Evolutionary conservation across 2,329 filamentous ascomycete genomes (phyloP).

Genomic region (Raffaelea albimanens): DNA sequence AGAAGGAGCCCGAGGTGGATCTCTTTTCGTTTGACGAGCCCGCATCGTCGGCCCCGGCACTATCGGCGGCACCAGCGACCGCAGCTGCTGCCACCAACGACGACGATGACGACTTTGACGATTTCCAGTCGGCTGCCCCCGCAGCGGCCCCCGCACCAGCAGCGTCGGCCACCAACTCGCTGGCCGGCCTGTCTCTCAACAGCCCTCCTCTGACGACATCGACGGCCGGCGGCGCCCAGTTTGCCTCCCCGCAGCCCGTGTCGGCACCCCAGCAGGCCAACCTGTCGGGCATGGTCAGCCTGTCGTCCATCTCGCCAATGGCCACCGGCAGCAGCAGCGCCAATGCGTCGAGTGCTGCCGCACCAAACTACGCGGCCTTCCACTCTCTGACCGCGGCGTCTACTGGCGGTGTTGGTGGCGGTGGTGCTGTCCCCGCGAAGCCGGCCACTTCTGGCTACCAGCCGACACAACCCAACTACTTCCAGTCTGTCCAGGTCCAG

Average conservation of each 20-base stretch:
- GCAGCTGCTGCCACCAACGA: slow-evolving; percentile 55
- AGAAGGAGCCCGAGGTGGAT: slow-evolving; percentile 83
- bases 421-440: slow-evolving; percentile 36
- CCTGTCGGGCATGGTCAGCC: slow-evolving; percentile 67
- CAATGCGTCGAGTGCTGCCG: slow-evolving; percentile 43
- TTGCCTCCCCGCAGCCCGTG: slow-evolving; percentile 74
- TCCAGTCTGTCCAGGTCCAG: slow-evolving; percentile 60
- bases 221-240: slow-evolving; percentile 53
- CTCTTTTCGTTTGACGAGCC: slow-evolving; percentile 88
- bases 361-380: slow-evolving; percentile 57
- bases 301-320: slow-evolving; percentile 68
- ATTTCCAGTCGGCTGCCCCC: slow-evolving; percentile 83
- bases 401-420: too few relatives aligned
- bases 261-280: slow-evolving; percentile 74
- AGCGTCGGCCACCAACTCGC: neutral
- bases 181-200: slow-evolving; percentile 21
- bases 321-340: slow-evolving; percentile 21
- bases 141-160: slow-evolving; percentile 25
- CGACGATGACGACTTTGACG: slow-evolving; percentile 91
- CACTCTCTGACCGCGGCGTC: slow-evolving; percentile 32
- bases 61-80: slow-evolving; percentile 32
- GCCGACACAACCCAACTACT: slow-evolving; percentile 83
- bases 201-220: slow-evolving; percentile 38
- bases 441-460: slow-evolving; percentile 50
- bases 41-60: slow-evolving; percentile 20